Evolutionary conservation across 129 eudicot genomes (phyloP).

Genomic region (Ambrosia trifida): DNA sequence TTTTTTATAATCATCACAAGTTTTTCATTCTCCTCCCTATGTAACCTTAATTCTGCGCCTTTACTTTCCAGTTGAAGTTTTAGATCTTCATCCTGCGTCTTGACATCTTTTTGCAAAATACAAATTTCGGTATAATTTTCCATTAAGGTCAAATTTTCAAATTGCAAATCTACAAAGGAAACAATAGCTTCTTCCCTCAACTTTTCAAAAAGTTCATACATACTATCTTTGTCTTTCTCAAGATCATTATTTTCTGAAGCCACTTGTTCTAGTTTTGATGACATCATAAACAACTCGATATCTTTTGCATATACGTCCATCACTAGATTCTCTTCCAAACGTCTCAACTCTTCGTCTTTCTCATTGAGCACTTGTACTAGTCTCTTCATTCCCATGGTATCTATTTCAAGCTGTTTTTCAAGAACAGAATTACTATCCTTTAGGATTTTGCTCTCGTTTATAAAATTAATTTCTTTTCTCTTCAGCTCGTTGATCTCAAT

Average conservation of each 20-base stretch:
- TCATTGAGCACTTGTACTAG: too few relatives aligned
- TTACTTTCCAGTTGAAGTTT: constrained; percentile 11
- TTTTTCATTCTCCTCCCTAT: constrained; percentile 24
- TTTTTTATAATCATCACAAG: constrained; percentile 34
- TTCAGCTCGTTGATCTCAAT: constrained; percentile 28
- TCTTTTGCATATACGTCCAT: constrained; percentile 4
- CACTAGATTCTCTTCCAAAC: not conserved
- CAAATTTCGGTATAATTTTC: constrained; percentile 1
- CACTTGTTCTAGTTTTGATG: constrained; percentile 15
- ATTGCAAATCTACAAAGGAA: not conserved
- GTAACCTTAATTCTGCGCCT: constrained; percentile 7
- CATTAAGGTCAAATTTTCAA: not conserved
- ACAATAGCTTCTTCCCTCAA: not conserved
- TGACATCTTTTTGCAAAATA: constrained; percentile 15
- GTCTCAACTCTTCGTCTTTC: constrained; percentile 2
- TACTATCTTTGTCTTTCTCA: constrained; percentile 2
- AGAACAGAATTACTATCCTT: not conserved
- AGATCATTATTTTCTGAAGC: not conserved
- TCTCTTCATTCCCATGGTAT: too few relatives aligned
- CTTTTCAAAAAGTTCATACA: not conserved
- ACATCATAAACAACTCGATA: constrained; percentile 11
- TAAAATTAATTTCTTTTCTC: not conserved
- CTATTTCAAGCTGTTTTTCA: not conserved
- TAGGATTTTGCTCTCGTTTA: not conserved
- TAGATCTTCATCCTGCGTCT: constrained; percentile 12